A percentile compares a stretch with the other conserved stretches of the same genome.
phyloP scores from a whole-genome alignment of 495 filamentous ascomycete genomes.

The Parachaetomium inaequale region DNA sequence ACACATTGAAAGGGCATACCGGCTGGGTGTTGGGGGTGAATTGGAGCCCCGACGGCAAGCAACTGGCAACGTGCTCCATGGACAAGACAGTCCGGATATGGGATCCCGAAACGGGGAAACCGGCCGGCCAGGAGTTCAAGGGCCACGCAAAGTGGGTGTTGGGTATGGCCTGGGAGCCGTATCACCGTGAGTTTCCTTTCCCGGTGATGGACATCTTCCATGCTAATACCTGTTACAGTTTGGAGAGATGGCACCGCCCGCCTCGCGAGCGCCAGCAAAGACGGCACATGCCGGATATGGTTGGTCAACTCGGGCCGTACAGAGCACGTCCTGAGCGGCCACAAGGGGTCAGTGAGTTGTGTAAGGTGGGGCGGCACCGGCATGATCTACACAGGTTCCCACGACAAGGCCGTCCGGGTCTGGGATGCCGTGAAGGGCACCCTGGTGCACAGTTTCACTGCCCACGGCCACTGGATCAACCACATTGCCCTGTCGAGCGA shows the following conservation, averaged over 20 bases:
- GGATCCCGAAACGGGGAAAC: slow-evolving; percentile 79
- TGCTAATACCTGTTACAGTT: slow-evolving; percentile 26
- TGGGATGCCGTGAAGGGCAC: slow-evolving; percentile 81
- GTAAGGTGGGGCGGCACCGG: slow-evolving; percentile 93
- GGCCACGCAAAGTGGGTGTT: slow-evolving; percentile 92
- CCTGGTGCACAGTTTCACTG: slow-evolving; percentile 69
- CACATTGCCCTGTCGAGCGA: slow-evolving; percentile 93
- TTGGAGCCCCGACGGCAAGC: slow-evolving; percentile 78
- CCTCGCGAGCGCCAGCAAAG: slow-evolving; percentile 85
- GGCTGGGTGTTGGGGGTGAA: slow-evolving; percentile 87
- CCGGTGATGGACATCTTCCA: too few species aligned
- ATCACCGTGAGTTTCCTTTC: slow-evolving; percentile 51
- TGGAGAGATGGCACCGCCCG: slow-evolving; percentile 70
- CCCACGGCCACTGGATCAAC: slow-evolving; percentile 94
- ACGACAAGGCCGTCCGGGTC: slow-evolving; percentile 89
- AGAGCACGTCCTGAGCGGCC: slow-evolving; percentile 78
- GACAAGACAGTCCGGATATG: slow-evolving; percentile 89
- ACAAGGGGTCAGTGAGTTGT: slow-evolving; percentile 83
- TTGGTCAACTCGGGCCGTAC: slow-evolving; percentile 71
- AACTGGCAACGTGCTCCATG: slow-evolving; percentile 89
- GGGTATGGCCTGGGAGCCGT: slow-evolving; percentile 88
- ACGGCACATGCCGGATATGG: slow-evolving; percentile 88
- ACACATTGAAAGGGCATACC: slow-evolving; percentile 88
- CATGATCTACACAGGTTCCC: slow-evolving; percentile 60
- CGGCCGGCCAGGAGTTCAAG: slow-evolving; percentile 71